These are phyloP conservation scores for Yamadazyma taylorii DNA, from an alignment of 1,139 yeast genomes.

Conservation along the genomic window DNA sequence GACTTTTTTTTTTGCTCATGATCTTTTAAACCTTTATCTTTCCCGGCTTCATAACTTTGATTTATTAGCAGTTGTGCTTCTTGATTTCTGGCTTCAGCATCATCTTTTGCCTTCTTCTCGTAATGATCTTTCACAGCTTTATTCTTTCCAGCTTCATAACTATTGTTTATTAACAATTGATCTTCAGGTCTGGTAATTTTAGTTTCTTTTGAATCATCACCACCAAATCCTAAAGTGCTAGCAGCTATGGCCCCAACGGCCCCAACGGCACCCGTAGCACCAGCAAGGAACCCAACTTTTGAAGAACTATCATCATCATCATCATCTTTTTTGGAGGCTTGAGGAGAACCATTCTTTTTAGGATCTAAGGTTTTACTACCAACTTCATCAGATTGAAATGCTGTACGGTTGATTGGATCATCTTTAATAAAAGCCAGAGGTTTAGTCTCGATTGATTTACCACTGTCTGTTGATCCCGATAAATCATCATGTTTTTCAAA, in stretches of 20 bases:
- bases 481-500: background rate
- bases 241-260: constrained; percentile 18
- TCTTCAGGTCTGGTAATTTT: constrained; percentile 7
- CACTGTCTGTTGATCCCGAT: background rate
- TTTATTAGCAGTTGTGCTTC: no score
- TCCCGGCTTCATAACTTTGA: no score
- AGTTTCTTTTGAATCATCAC: constrained; percentile 11
- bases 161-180: constrained; percentile 9
- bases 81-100: background rate
- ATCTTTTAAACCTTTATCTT: no score
- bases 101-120: constrained; percentile 1
- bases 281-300: constrained; percentile 14
- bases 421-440: constrained; percentile 8
- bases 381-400: constrained; percentile 1
- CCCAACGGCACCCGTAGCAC: constrained; percentile 17
- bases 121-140: constrained; percentile 13
- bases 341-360: constrained; percentile 4
- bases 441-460: constrained; percentile 1
- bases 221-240: constrained; percentile 15
- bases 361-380: constrained; percentile 14
- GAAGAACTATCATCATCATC: constrained; percentile 5
- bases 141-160: constrained; percentile 21
- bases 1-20: no score
- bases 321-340: background rate
- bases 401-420: constrained; percentile 1